Conservation (phyloP, 257 asterid species). For the Nicotiana attenuata region DNA sequence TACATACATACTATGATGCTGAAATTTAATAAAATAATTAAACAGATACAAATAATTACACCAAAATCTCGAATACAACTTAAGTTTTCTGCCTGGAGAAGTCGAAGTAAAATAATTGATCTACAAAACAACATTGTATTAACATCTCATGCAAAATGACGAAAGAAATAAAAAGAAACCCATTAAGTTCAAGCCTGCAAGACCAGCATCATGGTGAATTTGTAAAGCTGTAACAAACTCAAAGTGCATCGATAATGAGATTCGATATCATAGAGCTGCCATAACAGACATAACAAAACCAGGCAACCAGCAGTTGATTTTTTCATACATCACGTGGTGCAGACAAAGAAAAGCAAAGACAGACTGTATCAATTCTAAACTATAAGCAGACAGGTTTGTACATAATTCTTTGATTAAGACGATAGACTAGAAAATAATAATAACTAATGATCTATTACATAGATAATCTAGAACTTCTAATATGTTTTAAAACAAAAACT, state of each 20-base stretch:
- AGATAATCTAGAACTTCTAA: background rate
- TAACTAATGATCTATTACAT: background rate
- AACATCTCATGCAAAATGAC: background rate
- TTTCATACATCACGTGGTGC: background rate
- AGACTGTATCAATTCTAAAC: background rate
- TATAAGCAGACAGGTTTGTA: background rate
- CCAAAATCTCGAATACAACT: background rate
- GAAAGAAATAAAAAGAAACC: background rate
- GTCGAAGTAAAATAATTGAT: background rate
- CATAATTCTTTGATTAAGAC: background rate
- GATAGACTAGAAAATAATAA: background rate
- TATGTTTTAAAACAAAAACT: background rate
- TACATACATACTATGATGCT: background rate
- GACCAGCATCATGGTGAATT: background rate
- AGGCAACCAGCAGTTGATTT: background rate
- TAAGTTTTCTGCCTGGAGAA: background rate
- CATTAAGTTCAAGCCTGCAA: background rate
- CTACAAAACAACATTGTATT: background rate
- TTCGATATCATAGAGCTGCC: background rate
- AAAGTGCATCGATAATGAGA: background rate
- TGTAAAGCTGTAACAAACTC: background rate
- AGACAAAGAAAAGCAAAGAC: background rate
- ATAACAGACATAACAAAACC: background rate
- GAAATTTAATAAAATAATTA: background rate
- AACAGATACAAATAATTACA: background rate